Evolutionary conservation across 192 early-diverging fungal genomes (phyloP).

Genomic region (Thoreauomyces humboldtii): DNA sequence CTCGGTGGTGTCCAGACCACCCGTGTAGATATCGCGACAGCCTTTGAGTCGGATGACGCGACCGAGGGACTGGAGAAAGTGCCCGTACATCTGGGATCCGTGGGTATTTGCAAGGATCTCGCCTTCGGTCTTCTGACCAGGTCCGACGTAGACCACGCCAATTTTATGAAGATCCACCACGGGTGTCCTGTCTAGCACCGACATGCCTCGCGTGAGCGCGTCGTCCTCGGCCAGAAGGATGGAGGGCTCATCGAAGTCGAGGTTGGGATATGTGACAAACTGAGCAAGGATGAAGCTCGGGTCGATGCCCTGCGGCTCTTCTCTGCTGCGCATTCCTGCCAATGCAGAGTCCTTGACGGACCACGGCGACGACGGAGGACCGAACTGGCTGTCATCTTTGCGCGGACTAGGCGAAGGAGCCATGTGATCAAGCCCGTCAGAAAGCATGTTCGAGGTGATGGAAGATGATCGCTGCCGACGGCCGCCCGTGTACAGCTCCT

Average conservation of each 20-base stretch:
- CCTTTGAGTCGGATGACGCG: conserved; percentile 64
- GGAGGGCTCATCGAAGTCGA: conserved; percentile 51
- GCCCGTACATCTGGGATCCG: conserved; percentile 84
- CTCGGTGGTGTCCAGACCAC: conserved; percentile 83
- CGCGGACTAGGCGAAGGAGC: neutral
- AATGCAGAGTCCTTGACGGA: conserved; percentile 4
- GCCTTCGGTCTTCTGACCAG: conserved; percentile 75
- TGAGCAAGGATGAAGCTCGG: conserved; percentile 63
- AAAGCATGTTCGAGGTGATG: conserved; percentile 2
- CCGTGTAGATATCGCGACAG: conserved; percentile 74
- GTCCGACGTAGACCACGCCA: conserved; percentile 88
- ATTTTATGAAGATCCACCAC: conserved; percentile 95
- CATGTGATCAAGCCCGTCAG: conserved; percentile 9
- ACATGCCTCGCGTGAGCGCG: conserved; percentile 68
- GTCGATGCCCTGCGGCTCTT: conserved; percentile 27
- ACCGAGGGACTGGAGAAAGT: conserved; percentile 82
- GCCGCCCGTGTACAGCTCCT: neutral
- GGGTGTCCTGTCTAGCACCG: conserved; percentile 81
- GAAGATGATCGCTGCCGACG: conserved; percentile 16
- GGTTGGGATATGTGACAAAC: conserved; percentile 71
- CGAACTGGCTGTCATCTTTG: neutral
- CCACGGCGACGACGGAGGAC: conserved; percentile 5
- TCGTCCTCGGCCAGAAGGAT: conserved; percentile 73
- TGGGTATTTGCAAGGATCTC: conserved; percentile 85
- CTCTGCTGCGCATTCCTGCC: conserved; percentile 7